Conservation (phyloP, 164 flowering plant species). For the Protea cynaroides region DNA sequence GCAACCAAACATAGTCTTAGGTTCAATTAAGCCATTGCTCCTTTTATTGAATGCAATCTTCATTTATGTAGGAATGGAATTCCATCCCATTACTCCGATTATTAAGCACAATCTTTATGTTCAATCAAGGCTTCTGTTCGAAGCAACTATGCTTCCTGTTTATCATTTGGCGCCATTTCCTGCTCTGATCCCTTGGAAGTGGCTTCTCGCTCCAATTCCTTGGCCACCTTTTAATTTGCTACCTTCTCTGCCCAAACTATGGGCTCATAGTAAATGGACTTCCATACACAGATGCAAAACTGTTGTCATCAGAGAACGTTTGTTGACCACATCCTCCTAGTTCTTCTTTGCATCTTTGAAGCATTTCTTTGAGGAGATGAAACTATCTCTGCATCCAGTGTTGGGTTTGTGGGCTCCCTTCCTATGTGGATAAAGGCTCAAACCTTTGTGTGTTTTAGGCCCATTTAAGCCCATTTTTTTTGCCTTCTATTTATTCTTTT, state of each 20-base stretch:
- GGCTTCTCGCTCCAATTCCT: slow-evolving; percentile 26
- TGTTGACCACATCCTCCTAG: slow-evolving; percentile 64
- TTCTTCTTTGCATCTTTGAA: slow-evolving; percentile 63
- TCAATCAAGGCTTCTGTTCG: no score
- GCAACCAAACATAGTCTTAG: no score
- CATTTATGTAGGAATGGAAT: no score
- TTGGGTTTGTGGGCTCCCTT: no score
- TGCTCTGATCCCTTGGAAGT: not conserved
- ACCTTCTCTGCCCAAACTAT: slow-evolving; percentile 66
- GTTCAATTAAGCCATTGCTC: no score
- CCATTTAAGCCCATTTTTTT: no score
- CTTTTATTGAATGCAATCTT: no score
- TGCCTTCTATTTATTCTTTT: no score
- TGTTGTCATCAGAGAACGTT: slow-evolving; percentile 51
- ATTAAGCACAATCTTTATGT: no score
- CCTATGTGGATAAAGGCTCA: no score
- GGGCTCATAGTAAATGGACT: slow-evolving; percentile 70
- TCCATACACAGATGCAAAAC: slow-evolving; percentile 77
- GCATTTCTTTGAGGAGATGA: slow-evolving; percentile 76
- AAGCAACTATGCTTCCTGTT: not conserved
- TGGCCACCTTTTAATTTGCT: slow-evolving; percentile 40
- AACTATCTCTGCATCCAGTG: slow-evolving; percentile 67
- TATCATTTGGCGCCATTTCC: not conserved
- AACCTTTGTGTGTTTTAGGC: no score
- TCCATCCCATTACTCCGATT: no score